Percentiles rank a stretch among this genome's conserved stretches.
Conservation (phyloP, 2,329 filamentous ascomycete genomes). For the Apiospora koreana region DNA sequence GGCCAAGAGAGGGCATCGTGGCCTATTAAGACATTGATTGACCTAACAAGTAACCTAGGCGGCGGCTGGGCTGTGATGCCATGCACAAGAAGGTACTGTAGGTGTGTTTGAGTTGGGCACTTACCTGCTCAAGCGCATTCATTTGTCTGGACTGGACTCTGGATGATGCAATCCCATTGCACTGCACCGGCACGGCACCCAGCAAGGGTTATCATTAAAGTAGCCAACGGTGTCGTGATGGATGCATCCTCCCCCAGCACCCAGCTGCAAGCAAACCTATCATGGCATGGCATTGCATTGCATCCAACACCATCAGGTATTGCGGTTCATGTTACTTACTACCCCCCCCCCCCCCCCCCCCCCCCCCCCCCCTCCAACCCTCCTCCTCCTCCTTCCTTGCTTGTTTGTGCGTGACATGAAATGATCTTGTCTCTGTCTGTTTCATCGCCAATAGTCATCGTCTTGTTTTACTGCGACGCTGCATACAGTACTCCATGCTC, state of each 20-base stretch:
- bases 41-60: neutral
- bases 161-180: conserved; percentile 4
- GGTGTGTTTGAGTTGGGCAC: neutral
- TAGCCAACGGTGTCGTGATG: neutral
- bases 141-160: neutral
- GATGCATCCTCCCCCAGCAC: neutral
- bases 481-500: too few species aligned
- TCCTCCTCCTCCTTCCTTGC: neutral
- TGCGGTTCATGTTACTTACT: neutral
- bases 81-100: neutral
- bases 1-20: neutral
- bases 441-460: neutral
- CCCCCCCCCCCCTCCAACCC: too few species aligned
- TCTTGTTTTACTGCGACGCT: neutral
- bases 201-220: neutral
- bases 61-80: neutral
- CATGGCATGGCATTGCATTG: neutral
- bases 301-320: neutral
- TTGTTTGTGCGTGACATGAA: neutral
- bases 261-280: neutral
- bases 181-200: neutral
- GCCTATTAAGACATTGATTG: neutral
- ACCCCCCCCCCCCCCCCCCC: too few species aligned
- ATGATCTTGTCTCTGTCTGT: neutral
- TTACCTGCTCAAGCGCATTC: neutral